phyloP scores from a whole-genome alignment of 208 protist species.

The Kentomonas sorsogonicus region DNA sequence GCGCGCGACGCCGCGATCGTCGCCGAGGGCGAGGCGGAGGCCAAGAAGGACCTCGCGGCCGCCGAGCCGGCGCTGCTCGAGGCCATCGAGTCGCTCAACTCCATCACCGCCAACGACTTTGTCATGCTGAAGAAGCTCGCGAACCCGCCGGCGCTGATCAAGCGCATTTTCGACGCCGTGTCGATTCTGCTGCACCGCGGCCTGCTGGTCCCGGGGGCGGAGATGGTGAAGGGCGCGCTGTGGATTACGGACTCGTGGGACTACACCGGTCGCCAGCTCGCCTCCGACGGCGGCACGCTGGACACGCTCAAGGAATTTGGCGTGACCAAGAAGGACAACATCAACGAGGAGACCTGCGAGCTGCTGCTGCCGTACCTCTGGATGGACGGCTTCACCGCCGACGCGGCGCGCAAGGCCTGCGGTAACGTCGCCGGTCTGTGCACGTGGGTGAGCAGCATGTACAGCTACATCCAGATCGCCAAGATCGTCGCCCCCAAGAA shows the following conservation, averaged over 20 bases:
- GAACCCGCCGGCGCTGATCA: constrained; percentile 95
- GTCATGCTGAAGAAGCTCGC: constrained; percentile 92
- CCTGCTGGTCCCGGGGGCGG: constrained; percentile 61
- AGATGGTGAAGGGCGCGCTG: constrained; percentile 79
- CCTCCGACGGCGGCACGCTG: constrained; percentile 69
- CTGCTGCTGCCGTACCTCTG: constrained; percentile 96
- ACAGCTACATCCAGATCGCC: constrained; percentile 96
- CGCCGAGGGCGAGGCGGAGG: constrained; percentile 89
- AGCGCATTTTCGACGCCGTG: constrained; percentile 98
- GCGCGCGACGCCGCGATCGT: constrained; percentile 88
- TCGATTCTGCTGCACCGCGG: constrained; percentile 88
- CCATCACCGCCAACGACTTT: constrained; percentile 92
- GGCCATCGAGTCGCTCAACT: constrained; percentile 93
- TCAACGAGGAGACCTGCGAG: constrained; percentile 98
- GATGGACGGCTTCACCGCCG: constrained; percentile 93
- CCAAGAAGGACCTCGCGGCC: constrained; percentile 93
- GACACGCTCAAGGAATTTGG: constrained; percentile 79
- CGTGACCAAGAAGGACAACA: constrained; percentile 91
- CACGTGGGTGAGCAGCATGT: constrained; percentile 96
- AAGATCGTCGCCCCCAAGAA: constrained; percentile 96
- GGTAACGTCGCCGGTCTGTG: constrained; percentile 93
- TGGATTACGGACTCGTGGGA: constrained; percentile 92
- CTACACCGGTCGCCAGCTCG: constrained; percentile 76
- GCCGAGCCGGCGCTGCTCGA: constrained; percentile 91
- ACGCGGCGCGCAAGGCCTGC: constrained; percentile 89